Evolutionary conservation across 129 eudicot species (phyloP).

Genomic region (Rutidosis leptorrhynchoides): DNA sequence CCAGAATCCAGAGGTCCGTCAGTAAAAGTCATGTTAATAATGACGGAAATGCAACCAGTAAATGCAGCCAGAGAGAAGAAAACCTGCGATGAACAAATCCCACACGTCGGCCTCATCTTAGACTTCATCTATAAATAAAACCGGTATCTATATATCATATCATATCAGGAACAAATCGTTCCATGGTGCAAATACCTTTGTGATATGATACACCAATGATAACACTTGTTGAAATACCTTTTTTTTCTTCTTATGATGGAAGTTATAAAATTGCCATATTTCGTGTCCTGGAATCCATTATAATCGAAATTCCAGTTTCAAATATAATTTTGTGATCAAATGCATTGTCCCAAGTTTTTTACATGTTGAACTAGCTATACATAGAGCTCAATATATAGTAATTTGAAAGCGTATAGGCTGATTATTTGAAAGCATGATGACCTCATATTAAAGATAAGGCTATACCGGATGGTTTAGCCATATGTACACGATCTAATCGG

Average conservation of each 20-base stretch:
- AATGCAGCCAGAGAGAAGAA: slow-evolving; percentile 24
- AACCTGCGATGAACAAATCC: slow-evolving; percentile 35
- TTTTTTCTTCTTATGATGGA: neutral
- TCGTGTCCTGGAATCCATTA: slow-evolving; percentile 16
- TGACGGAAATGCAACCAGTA: slow-evolving; percentile 28
- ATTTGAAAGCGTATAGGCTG: no score
- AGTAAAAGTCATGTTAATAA: slow-evolving; percentile 46
- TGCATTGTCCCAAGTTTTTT: neutral
- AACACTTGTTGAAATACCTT: neutral
- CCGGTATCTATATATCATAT: slow-evolving; percentile 11
- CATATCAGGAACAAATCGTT: slow-evolving; percentile 13
- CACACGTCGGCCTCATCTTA: slow-evolving; percentile 25
- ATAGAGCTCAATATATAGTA: no score
- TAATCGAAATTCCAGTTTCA: slow-evolving; percentile 8
- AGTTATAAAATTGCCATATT: slow-evolving; percentile 12
- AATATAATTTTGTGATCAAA: neutral
- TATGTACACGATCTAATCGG: no score
- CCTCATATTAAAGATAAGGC: no score
- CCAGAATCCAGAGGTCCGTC: slow-evolving; percentile 48
- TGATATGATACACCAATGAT: neutral
- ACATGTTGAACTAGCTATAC: no score
- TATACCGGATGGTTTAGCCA: no score
- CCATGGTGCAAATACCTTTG: slow-evolving; percentile 9
- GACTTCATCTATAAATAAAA: slow-evolving; percentile 16
- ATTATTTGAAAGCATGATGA: no score